Base-by-base conservation (phyloP, 805 yeast genomes). In the Spathaspora gorwiae region DNA sequence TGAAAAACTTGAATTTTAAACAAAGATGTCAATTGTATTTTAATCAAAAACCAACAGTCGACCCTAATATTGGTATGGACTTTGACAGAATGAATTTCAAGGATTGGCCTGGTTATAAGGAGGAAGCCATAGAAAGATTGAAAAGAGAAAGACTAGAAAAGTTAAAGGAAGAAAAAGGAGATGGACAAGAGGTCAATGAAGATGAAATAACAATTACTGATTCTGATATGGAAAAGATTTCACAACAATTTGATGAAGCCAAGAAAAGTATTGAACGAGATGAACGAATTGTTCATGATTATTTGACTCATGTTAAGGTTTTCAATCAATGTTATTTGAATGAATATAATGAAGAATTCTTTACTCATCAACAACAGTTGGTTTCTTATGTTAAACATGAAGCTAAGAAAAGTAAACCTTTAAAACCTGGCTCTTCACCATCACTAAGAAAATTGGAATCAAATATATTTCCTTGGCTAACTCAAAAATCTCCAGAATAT, bases 301-400 rank as follows among this genome's bases (percentile, higher is more conserved):
- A 51, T 27, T 42, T 62, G 26, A 52, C 60, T 10, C 58, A 61
- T 42, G 39, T 61, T 27, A 52, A 53, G 40, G 44, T 63, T 1
- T 64, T 52, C 43, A 53, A 58, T 48, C 51, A 54, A 46, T 61
- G 68, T 45, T 61, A 39, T 39, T 33, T 61, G 29, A 42, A 48
- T 7, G 32, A 43, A 7, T 29, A 36, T 3, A 39, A 40, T 36
- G 35, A 35, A 6, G 5, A 12, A 33, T 19, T 19, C n/a, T 26
- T 26, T 31, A 26, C 15, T 6, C 40, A 61, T 26, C 60, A 69
- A 46, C 64, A 62, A 38, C 47, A 50, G 2, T 61, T 75, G 55
- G 63, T 70, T 15, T 72, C 70, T 44, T 70, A 68, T 39, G 6
- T 29, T 3, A 29, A 11, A 3, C 32, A 29, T 29, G 32, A 29